A percentile compares a stretch with the other conserved stretches of the same genome.
phyloP scores from a whole-genome alignment of 1,284 basidiomycete species.

The Naganishia sp. region DNA sequence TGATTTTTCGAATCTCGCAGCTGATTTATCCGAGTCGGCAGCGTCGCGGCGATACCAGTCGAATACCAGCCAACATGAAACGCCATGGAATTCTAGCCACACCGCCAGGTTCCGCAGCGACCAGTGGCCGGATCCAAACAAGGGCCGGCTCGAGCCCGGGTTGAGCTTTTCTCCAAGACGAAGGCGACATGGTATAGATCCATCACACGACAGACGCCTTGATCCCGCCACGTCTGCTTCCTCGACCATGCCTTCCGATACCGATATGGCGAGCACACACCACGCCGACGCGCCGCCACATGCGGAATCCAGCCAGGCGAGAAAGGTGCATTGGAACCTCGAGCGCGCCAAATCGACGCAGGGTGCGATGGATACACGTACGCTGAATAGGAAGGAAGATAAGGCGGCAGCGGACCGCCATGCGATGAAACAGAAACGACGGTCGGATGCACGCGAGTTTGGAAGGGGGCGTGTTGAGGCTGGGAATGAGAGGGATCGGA shows the following conservation, averaged over 20 bases:
- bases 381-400: background rate
- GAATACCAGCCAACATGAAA: background rate
- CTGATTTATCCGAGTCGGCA: slow-evolving; percentile 15
- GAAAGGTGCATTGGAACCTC: slow-evolving; percentile 30
- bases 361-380: slow-evolving; percentile 8
- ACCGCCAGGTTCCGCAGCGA: slow-evolving; percentile 1
- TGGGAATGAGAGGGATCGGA: slow-evolving; percentile 16
- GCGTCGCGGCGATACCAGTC: background rate
- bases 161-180: background rate
- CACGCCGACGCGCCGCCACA: background rate
- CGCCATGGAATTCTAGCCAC: background rate
- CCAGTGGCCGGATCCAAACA: background rate
- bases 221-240: background rate
- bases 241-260: background rate
- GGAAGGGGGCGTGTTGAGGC: background rate
- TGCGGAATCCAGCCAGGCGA: slow-evolving; percentile 3
- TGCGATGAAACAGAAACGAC: background rate
- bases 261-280: background rate
- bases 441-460: background rate
- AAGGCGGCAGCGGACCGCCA: background rate
- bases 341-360: slow-evolving; percentile 18
- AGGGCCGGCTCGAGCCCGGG: background rate
- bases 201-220: no score
- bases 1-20: background rate
- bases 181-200: no score